Base-by-base conservation (phyloP, 352 stramenopile genomes). In the Phytophthora pini region DNA sequence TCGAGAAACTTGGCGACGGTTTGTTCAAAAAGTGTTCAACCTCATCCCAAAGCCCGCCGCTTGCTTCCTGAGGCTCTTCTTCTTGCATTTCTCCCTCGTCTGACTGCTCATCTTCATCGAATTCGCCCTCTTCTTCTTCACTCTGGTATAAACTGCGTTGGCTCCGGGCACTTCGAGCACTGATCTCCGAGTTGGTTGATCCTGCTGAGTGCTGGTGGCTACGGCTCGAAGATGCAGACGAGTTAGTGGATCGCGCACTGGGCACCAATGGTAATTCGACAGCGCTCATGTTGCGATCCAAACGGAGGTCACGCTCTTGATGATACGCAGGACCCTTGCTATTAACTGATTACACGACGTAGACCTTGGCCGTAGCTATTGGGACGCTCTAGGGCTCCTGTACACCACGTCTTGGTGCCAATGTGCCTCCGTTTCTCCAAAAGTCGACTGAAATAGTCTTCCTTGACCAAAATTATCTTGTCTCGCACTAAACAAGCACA, bases 1-100 rank as follows among this genome's bases (percentile, higher is more conserved):
- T 70, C 8, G 72, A 75, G 1, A 90, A 68, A 54, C 70, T 90
- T 3, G 85, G 85, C 13, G 82, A 86, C 9, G 83, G 85, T 29
- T 84, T 83, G 65, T 79, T 94, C 31, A 92, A 70, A 50, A 94
- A 94, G 27, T 65, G 76, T 65, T 94, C 83, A 45, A 94, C 82
- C 54, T 94, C 78, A 7, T 87, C 77, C 80, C 85, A 94, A 3
- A 93, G 58, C 12, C 70, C 63, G 8, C 62, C 61, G 13, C 59
- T 85, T 11, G 60, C 56, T 40, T 88, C 79, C 51, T 88, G 77
- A 8, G 78, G 76, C 32, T 89, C 68, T 6, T 76, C 72, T 6
- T 69, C 53, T 11, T 70, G 38, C 1, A 26, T 11, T 4, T 45
- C 46, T 24, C 76, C 43, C 10, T 68, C 56, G 9, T 15, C 50